These are phyloP conservation scores for Infundibulicybe gibba DNA, from an alignment of 768 basidiomycete species.

Conservation along the genomic window DNA sequence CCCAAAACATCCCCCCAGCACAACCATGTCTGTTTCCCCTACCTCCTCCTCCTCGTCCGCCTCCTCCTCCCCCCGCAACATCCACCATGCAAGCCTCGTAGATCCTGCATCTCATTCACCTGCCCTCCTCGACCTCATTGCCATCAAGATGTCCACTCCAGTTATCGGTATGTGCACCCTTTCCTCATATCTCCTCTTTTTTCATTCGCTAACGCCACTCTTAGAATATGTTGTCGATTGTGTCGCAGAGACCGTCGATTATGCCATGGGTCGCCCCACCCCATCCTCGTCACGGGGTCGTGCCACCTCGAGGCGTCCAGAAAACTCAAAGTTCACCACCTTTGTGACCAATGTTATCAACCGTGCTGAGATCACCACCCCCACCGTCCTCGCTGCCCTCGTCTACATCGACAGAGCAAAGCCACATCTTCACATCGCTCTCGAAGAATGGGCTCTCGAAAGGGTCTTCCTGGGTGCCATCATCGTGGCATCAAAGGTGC, in stretches of 20 bases:
- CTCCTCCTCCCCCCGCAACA: slow-evolving; percentile 23
- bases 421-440: slow-evolving; percentile 75
- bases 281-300: slow-evolving; percentile 50
- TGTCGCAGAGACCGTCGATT: slow-evolving; percentile 72
- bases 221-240: slow-evolving; percentile 71
- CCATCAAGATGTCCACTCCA: slow-evolving; percentile 55
- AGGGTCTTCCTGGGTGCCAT: slow-evolving; percentile 90
- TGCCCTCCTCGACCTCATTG: slow-evolving; percentile 65
- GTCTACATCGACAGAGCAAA: slow-evolving; percentile 77
- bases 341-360: slow-evolving; percentile 67
- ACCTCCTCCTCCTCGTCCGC: slow-evolving; percentile 21
- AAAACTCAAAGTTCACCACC: slow-evolving; percentile 55
- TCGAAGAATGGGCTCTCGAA: slow-evolving; percentile 85
- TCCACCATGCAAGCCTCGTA: slow-evolving; percentile 52
- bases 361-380: slow-evolving; percentile 69
- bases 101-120: slow-evolving; percentile 61
- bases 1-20: slow-evolving; percentile 11
- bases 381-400: slow-evolving; percentile 65
- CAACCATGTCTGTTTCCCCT: slow-evolving; percentile 13
- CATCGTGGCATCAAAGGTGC: slow-evolving; percentile 82
- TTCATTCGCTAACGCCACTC: slow-evolving; percentile 4
- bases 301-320: slow-evolving; percentile 38
- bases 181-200: not conserved
- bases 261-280: slow-evolving; percentile 66
- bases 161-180: slow-evolving; percentile 56